phyloP scores from a whole-genome alignment of 352 stramenopile genomes.

The Discostella stelligera region DNA sequence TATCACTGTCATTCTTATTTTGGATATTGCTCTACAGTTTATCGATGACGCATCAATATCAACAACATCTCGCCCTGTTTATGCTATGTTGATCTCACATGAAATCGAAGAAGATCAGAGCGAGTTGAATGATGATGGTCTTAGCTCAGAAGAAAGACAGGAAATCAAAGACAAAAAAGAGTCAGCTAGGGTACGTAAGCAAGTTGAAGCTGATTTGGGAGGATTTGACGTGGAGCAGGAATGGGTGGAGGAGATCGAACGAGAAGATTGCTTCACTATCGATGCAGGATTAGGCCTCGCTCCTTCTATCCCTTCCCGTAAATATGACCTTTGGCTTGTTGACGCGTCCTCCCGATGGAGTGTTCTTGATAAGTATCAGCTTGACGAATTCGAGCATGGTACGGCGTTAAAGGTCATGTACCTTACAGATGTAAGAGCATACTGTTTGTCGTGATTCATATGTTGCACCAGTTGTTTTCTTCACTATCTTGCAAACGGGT shows the following conservation, averaged over 20 bases:
- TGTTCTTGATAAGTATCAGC: slow-evolving; percentile 73
- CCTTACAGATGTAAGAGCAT: slow-evolving; percentile 69
- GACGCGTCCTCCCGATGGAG: slow-evolving; percentile 72
- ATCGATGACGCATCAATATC: slow-evolving; percentile 68
- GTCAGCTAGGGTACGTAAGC: slow-evolving; percentile 64
- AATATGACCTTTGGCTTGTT: slow-evolving; percentile 79
- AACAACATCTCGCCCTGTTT: slow-evolving; percentile 63
- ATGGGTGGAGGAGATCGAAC: slow-evolving; percentile 82
- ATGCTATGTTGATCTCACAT: slow-evolving; percentile 73
- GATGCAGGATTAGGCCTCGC: slow-evolving; percentile 64
- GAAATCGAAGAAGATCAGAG: slow-evolving; percentile 76
- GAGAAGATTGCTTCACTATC: slow-evolving; percentile 79
- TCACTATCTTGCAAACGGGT: slow-evolving; percentile 38
- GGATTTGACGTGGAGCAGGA: slow-evolving; percentile 83
- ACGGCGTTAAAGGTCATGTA: slow-evolving; percentile 73
- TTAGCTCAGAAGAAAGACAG: slow-evolving; percentile 71
- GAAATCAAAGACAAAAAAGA: slow-evolving; percentile 75
- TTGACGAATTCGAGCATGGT: slow-evolving; percentile 77
- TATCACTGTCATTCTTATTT: slow-evolving; percentile 41
- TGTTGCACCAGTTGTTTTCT: background rate
- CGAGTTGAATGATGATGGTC: slow-evolving; percentile 73
- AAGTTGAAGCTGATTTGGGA: slow-evolving; percentile 81
- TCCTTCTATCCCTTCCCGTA: slow-evolving; percentile 56
- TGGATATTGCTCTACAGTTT: slow-evolving; percentile 35
- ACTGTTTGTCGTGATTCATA: slow-evolving; percentile 6